Percentiles rank a stretch among this genome's conserved stretches.
These are phyloP conservation scores for Solanum hybrid DNA, from an alignment of 305 asterid genomes.

Conservation along the genomic window DNA sequence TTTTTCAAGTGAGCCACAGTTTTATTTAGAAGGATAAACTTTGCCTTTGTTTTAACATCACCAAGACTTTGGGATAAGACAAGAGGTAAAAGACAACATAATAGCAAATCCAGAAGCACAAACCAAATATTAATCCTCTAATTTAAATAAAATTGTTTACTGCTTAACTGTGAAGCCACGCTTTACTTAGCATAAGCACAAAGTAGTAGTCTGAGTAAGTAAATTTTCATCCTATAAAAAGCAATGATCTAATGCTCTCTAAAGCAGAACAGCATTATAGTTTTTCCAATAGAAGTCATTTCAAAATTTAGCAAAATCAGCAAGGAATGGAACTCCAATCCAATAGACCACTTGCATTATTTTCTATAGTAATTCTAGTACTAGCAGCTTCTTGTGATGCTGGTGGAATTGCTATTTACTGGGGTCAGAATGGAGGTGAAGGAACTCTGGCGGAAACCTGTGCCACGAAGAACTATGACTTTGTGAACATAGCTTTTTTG, in stretches of 20 bases:
- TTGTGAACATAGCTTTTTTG: constrained; percentile 5
- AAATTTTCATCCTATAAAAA: not conserved
- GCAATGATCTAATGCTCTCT: not conserved
- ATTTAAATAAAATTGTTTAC: not conserved
- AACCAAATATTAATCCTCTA: not conserved
- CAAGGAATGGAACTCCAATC: not conserved
- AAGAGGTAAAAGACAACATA: not conserved
- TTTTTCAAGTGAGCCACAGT: not conserved
- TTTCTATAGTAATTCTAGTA: not conserved
- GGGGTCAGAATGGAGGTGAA: constrained; percentile 15
- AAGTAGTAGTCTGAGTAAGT: not conserved
- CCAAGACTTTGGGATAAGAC: not conserved
- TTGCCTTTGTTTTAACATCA: not conserved
- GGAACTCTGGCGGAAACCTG: constrained; percentile 7
- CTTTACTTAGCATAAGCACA: not conserved
- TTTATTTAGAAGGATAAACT: not conserved
- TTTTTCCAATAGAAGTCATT: not conserved
- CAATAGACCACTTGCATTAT: not conserved
- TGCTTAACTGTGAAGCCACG: not conserved
- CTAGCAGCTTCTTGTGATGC: not conserved
- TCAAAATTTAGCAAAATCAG: not conserved
- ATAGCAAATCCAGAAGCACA: not conserved
- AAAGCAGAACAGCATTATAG: not conserved
- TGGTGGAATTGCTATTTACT: constrained; percentile 2
- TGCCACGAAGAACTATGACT: constrained; percentile 4